Percentiles rank a stretch among this genome's conserved stretches.
phyloP scores from a whole-genome alignment of 1,284 basidiomycete genomes.

The Ganoderma boninense region DNA sequence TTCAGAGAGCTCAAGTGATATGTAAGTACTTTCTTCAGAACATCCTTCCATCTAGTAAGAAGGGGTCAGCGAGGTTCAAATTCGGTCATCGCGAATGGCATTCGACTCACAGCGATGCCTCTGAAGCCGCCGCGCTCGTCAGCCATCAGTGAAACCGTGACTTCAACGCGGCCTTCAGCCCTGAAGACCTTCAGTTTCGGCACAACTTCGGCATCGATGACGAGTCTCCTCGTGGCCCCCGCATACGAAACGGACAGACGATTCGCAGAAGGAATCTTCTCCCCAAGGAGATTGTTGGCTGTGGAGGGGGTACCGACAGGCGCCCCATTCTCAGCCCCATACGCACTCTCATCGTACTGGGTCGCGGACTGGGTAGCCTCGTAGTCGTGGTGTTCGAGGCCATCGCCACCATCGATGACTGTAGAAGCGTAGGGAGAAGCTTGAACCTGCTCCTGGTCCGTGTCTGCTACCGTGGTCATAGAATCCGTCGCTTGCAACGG shows the following conservation, averaged over 20 bases:
- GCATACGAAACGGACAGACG: slow-evolving; percentile 96
- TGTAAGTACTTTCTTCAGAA: slow-evolving; percentile 74
- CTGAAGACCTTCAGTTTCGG: slow-evolving; percentile 84
- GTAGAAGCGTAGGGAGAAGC: slow-evolving; percentile 35
- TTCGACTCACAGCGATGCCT: slow-evolving; percentile 73
- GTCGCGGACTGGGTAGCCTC: slow-evolving; percentile 32
- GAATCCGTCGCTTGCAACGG: slow-evolving; percentile 50
- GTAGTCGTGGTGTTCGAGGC: slow-evolving; percentile 24
- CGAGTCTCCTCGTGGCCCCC: slow-evolving; percentile 84
- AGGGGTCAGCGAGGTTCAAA: slow-evolving; percentile 24
- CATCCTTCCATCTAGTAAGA: slow-evolving; percentile 74
- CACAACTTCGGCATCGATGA: slow-evolving; percentile 90
- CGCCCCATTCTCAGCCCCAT: slow-evolving; percentile 19
- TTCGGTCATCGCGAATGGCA: slow-evolving; percentile 5
- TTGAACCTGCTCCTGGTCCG: slow-evolving; percentile 46
- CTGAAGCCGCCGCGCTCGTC: slow-evolving; percentile 66
- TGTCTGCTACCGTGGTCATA: slow-evolving; percentile 56
- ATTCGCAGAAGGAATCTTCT: slow-evolving; percentile 70
- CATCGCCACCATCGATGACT: slow-evolving; percentile 31
- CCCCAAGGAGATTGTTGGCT: slow-evolving; percentile 19
- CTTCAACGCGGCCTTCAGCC: slow-evolving; percentile 86
- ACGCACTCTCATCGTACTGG: slow-evolving; percentile 28
- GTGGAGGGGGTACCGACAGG: slow-evolving; percentile 14
- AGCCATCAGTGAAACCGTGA: slow-evolving; percentile 68
- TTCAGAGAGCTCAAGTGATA: slow-evolving; percentile 60